Evolutionary conservation across 768 basidiomycete genomes (phyloP).

Genomic region (Panus rudis): DNA sequence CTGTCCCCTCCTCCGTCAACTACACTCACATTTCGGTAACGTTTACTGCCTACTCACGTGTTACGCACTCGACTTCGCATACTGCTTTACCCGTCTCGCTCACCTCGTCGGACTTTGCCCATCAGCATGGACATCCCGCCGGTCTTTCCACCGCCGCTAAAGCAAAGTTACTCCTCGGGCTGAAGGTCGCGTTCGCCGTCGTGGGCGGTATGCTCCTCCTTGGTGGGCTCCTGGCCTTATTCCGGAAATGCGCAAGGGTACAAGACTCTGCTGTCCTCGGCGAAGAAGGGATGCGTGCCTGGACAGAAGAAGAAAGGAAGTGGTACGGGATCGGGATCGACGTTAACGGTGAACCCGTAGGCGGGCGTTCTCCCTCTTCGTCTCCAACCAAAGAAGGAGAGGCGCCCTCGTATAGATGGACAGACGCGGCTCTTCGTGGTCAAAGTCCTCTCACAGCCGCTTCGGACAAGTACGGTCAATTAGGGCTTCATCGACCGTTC

Average conservation of each 20-base stretch:
- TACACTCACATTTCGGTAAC: constrained; percentile 40
- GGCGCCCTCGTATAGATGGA: too few relatives aligned
- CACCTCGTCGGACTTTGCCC: constrained; percentile 29
- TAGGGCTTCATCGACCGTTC: too few relatives aligned
- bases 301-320: constrained; percentile 57
- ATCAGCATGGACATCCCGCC: constrained; percentile 25
- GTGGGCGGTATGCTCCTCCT: constrained; percentile 53
- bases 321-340: constrained; percentile 56
- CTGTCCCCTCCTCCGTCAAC: constrained; percentile 38
- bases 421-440: too few relatives aligned
- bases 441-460: too few relatives aligned
- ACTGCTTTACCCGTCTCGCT: constrained; percentile 47
- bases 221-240: constrained; percentile 44
- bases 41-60: constrained; percentile 60
- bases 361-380: too few relatives aligned
- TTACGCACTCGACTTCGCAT: constrained; percentile 69
- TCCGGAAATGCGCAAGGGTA: constrained; percentile 50
- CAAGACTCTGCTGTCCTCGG: constrained; percentile 55
- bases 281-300: constrained; percentile 50
- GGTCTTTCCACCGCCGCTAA: constrained; percentile 38
- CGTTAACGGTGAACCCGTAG: constrained; percentile 13
- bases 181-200: constrained; percentile 55
- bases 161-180: constrained; percentile 44
- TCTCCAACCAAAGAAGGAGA: too few relatives aligned
- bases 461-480: too few relatives aligned